A percentile compares a stretch with the other conserved stretches of the same genome.
Evolutionary conservation across 2,329 filamentous ascomycete species (phyloP).

Genomic region (Nothophaeocryptopus gaeumannii): DNA sequence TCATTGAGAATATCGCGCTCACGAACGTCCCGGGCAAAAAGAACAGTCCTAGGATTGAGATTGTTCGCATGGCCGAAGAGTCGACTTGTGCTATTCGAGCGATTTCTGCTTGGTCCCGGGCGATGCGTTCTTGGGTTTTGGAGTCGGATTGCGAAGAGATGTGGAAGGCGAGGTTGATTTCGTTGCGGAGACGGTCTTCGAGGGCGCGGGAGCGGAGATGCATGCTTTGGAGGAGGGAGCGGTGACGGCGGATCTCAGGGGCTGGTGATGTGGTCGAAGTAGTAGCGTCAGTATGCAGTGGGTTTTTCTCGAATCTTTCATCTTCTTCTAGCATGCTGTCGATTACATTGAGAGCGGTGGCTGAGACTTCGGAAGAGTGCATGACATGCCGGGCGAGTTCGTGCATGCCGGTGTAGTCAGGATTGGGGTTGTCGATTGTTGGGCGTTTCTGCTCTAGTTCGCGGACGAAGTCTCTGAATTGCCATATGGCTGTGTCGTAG

Average conservation of each 20-base stretch:
- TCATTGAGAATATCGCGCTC: constrained; percentile 23
- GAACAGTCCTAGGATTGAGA: constrained; percentile 24
- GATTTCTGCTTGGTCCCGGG: constrained; percentile 10
- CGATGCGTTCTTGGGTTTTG: constrained; percentile 5
- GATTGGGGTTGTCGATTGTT: not conserved
- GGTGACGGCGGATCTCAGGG: constrained; percentile 11
- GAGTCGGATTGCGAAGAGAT: constrained; percentile 25
- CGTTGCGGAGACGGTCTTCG: constrained; percentile 26
- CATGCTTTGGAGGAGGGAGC: constrained; percentile 20
- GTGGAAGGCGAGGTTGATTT: constrained; percentile 30
- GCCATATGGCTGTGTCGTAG: constrained; percentile 19
- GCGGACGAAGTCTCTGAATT: constrained; percentile 20
- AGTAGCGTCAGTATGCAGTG: not conserved
- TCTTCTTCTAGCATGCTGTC: constrained; percentile 15
- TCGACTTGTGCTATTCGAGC: constrained; percentile 21
- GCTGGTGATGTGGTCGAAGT: not conserved
- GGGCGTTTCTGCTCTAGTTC: constrained; percentile 13
- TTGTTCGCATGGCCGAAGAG: constrained; percentile 23
- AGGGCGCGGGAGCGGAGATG: constrained; percentile 21
- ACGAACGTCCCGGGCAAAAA: constrained; percentile 29
- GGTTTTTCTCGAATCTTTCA: not conserved
- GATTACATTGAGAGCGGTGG: constrained; percentile 16
- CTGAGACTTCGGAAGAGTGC: constrained; percentile 22
- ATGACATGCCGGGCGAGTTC: constrained; percentile 25
- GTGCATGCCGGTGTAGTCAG: constrained; percentile 19